These are phyloP conservation scores for Chrysopogon serrulatus DNA, from an alignment of 176 grass and related monocot species.

Conservation along the genomic window DNA sequence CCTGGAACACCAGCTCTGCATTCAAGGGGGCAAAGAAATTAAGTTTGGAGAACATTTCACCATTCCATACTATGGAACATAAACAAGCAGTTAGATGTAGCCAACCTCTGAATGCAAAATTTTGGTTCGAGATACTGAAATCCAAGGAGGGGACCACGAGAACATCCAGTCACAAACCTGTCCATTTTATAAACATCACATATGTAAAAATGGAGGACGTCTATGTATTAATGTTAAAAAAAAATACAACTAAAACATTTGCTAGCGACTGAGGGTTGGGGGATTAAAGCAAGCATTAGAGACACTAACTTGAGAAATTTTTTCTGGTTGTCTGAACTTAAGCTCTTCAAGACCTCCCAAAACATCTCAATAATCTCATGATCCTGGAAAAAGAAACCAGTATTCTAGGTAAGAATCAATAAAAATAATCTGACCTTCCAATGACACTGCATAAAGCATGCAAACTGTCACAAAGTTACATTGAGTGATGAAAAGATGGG, in stretches of 20 bases:
- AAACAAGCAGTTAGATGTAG: neutral
- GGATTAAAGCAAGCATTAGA: neutral
- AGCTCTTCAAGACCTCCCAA: slow-evolving; percentile 93
- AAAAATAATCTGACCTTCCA: neutral
- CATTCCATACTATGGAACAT: neutral
- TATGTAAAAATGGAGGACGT: neutral
- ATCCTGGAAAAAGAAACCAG: slow-evolving; percentile 58
- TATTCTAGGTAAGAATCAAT: neutral
- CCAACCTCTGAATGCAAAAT: slow-evolving; percentile 96
- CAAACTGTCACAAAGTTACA: neutral
- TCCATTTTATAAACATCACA: neutral
- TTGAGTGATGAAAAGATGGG: slow-evolving; percentile 1
- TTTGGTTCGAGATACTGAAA: slow-evolving; percentile 98
- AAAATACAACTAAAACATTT: neutral
- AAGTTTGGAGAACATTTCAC: neutral
- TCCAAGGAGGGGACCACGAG: slow-evolving; percentile 93
- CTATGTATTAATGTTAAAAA: neutral
- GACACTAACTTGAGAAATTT: slow-evolving; percentile 83
- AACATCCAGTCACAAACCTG: slow-evolving; percentile 99
- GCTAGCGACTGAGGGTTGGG: neutral
- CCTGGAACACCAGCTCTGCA: slow-evolving; percentile 63
- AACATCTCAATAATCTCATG: slow-evolving; percentile 87
- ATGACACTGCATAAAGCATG: slow-evolving; percentile 14
- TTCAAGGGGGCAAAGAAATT: neutral
- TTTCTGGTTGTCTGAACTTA: slow-evolving; percentile 79